Percentiles rank a stretch among this genome's conserved stretches.
Conservation (phyloP, 495 filamentous ascomycete genomes). For the Friedmanniomyces simplex region DNA sequence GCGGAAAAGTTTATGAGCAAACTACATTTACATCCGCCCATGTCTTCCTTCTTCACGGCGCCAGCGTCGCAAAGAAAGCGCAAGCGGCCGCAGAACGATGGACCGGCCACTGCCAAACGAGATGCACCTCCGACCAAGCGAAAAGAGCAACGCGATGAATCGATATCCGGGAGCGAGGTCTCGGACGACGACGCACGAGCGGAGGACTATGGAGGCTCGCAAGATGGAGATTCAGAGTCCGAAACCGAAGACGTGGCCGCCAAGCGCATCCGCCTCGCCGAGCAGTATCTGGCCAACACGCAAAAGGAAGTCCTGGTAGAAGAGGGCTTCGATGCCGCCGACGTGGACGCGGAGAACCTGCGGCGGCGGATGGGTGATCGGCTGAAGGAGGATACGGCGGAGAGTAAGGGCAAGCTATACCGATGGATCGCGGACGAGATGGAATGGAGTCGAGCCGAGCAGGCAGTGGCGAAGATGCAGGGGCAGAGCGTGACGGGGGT, state of each 20-base stretch:
- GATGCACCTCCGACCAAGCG: slow-evolving; percentile 1
- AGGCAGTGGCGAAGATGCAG: slow-evolving; percentile 3
- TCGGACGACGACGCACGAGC: slow-evolving; percentile 45
- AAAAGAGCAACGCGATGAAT: slow-evolving; percentile 36
- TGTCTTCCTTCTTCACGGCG: slow-evolving; percentile 36
- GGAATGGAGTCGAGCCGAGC: slow-evolving; percentile 16
- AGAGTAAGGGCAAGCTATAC: slow-evolving; percentile 83
- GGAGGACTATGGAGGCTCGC: slow-evolving; percentile 31
- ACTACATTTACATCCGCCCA: slow-evolving; percentile 5
- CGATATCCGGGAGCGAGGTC: slow-evolving; percentile 78
- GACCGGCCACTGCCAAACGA: slow-evolving; percentile 17
- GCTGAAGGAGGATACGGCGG: slow-evolving; percentile 85
- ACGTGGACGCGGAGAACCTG: slow-evolving; percentile 73
- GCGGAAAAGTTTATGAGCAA: background rate
- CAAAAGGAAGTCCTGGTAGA: slow-evolving; percentile 64
- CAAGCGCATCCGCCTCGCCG: slow-evolving; percentile 74
- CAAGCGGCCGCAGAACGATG: slow-evolving; percentile 26
- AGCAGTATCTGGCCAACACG: slow-evolving; percentile 87
- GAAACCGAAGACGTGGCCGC: slow-evolving; percentile 79
- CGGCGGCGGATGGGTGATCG: slow-evolving; percentile 58
- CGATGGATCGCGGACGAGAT: slow-evolving; percentile 56
- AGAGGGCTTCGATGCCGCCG: slow-evolving; percentile 80
- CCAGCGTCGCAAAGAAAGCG: slow-evolving; percentile 35
- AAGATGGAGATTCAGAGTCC: slow-evolving; percentile 41
- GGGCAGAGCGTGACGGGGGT: slow-evolving; percentile 65